These are phyloP conservation scores for Aspergillus funiculosus DNA, from an alignment of 495 filamentous ascomycete genomes.

Conservation along the genomic window DNA sequence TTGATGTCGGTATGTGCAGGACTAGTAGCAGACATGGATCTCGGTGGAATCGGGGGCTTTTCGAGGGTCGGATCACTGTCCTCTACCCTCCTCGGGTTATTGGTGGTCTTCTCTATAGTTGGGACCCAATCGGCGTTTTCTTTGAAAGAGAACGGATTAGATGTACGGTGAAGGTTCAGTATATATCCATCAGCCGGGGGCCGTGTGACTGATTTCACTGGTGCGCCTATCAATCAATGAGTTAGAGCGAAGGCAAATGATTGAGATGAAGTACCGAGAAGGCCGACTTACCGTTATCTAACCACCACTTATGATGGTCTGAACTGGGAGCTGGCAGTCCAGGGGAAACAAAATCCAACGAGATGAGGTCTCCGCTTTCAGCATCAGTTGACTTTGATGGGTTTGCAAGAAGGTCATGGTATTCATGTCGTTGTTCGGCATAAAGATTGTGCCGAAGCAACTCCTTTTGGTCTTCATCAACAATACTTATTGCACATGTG, in stretches of 20 bases:
- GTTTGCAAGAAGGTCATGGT: slow-evolving; percentile 36
- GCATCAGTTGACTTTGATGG: slow-evolving; percentile 48
- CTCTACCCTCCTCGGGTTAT: background rate
- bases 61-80: background rate
- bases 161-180: slow-evolving; percentile 64
- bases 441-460: slow-evolving; percentile 67
- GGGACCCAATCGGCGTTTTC: slow-evolving; percentile 72
- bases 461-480: slow-evolving; percentile 69
- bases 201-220: slow-evolving; percentile 63
- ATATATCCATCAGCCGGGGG: slow-evolving; percentile 56
- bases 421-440: slow-evolving; percentile 54
- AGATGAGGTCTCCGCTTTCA: slow-evolving; percentile 69
- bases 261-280: background rate
- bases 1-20: background rate
- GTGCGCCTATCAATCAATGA: slow-evolving; percentile 47
- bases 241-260: background rate
- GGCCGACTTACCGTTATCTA: slow-evolving; percentile 60
- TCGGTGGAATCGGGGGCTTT: slow-evolving; percentile 14
- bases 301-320: slow-evolving; percentile 89
- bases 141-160: slow-evolving; percentile 72
- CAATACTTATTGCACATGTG: slow-evolving; percentile 68
- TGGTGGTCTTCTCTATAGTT: background rate
- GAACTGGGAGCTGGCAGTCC: slow-evolving; percentile 86
- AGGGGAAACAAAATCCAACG: slow-evolving; percentile 69
- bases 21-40: background rate